A percentile compares a stretch with the other conserved stretches of the same genome.
Evolutionary conservation across 2,329 filamentous ascomycete genomes (phyloP).

Genomic region (Fusarium sambucinum): DNA sequence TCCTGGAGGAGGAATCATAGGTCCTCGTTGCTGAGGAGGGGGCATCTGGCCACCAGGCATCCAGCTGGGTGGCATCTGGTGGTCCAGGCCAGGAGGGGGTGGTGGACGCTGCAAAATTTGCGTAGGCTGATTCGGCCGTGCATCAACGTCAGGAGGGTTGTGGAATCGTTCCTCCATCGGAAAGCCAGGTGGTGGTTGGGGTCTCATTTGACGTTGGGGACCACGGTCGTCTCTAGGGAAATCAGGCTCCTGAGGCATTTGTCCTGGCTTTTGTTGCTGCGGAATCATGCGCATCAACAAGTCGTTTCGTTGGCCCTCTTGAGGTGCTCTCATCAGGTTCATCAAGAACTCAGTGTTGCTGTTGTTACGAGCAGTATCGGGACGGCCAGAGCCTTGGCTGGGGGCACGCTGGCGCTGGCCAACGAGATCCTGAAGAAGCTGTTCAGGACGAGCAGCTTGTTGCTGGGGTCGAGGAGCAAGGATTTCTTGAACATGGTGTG

Average conservation of each 20-base stretch:
- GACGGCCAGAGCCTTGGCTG: constrained; percentile 62
- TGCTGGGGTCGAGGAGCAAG: constrained; percentile 63
- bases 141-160: constrained; percentile 59
- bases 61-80: constrained; percentile 69
- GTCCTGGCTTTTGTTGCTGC: constrained; percentile 56
- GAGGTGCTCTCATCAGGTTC: constrained; percentile 75
- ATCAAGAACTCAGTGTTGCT: constrained; percentile 87
- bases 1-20: constrained; percentile 73
- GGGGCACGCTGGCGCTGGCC: constrained; percentile 68
- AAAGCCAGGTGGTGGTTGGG: constrained; percentile 63
- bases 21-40: constrained; percentile 57
- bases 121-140: constrained; percentile 66
- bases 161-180: constrained; percentile 66
- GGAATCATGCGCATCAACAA: constrained; percentile 63
- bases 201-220: constrained; percentile 58
- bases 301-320: constrained; percentile 66
- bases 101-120: constrained; percentile 75
- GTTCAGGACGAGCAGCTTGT: constrained; percentile 67
- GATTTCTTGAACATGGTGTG: constrained; percentile 64
- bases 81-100: constrained; percentile 69
- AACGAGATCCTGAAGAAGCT: constrained; percentile 71
- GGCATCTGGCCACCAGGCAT: constrained; percentile 62
- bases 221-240: constrained; percentile 54
- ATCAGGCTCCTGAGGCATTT: constrained; percentile 58
- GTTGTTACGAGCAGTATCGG: constrained; percentile 63